These are phyloP conservation scores for Petunia hybrid DNA, from an alignment of 305 asterid species.

Conservation along the genomic window DNA sequence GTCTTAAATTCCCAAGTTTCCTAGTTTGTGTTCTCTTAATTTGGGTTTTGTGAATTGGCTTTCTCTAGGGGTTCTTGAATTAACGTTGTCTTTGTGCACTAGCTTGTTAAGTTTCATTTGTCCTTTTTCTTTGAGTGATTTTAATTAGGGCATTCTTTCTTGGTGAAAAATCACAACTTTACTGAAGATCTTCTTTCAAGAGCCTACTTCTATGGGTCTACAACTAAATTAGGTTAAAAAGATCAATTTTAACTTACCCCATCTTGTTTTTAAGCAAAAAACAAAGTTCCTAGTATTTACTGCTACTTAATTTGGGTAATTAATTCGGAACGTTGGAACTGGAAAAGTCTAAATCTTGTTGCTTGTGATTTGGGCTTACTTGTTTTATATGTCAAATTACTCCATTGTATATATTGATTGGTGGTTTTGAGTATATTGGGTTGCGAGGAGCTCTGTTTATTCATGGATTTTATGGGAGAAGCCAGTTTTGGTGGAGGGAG, in stretches of 20 bases:
- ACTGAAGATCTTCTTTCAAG: neutral
- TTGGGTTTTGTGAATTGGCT: neutral
- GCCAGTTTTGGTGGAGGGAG: conserved; percentile 30
- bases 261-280: neutral
- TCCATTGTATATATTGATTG: neutral
- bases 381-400: conserved; percentile 11
- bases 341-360: neutral
- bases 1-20: neutral
- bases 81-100: neutral
- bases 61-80: neutral
- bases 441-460: neutral
- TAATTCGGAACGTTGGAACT: neutral
- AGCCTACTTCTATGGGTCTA: neutral
- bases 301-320: neutral
- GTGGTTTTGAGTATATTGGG: conserved; percentile 23
- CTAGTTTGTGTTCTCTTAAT: neutral
- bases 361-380: neutral
- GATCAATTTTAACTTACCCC: neutral
- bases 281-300: neutral
- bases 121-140: neutral
- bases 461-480: conserved; percentile 37
- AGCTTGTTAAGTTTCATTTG: neutral
- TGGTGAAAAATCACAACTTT: neutral
- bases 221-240: conserved; percentile 3
- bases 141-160: neutral